Evolutionary conservation across 1,139 yeast genomes (phyloP).

Genomic region (Pichia sp.): DNA sequence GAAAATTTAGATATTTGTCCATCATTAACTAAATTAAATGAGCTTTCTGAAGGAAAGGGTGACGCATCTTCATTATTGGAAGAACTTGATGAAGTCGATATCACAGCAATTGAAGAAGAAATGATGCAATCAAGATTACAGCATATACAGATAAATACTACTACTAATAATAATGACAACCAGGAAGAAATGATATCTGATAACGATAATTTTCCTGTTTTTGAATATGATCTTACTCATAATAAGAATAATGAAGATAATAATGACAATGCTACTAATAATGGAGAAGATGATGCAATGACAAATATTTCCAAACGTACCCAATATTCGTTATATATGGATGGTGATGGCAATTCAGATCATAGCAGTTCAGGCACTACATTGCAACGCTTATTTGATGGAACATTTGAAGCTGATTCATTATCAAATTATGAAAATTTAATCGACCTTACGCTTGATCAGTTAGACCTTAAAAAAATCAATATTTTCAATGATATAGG

Average conservation of each 20-base stretch:
- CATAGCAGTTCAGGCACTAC: too few species aligned
- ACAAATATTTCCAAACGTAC: constrained; percentile 23
- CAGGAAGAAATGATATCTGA: constrained; percentile 11
- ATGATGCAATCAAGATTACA: too few species aligned
- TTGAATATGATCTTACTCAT: constrained; percentile 6
- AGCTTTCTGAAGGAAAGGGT: constrained; percentile 38
- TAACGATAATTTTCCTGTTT: constrained; percentile 3
- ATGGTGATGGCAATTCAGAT: constrained; percentile 43
- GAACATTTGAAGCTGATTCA: neutral
- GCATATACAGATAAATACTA: too few species aligned
- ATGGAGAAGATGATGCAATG: constrained; percentile 16
- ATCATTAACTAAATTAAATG: constrained; percentile 40
- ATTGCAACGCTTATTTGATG: constrained; percentile 22
- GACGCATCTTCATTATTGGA: constrained; percentile 31
- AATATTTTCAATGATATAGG: constrained; percentile 33
- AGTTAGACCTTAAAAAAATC: constrained; percentile 32
- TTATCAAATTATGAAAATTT: constrained; percentile 15
- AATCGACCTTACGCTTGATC: constrained; percentile 4
- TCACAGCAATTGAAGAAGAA: constrained; percentile 10
- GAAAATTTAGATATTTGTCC: constrained; percentile 38
- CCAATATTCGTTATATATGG: constrained; percentile 26
- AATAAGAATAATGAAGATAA: too few species aligned
- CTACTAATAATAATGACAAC: constrained; percentile 11
- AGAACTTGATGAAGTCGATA: constrained; percentile 23
- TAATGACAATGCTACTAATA: too few species aligned